phyloP scores from a whole-genome alignment of 768 basidiomycete species.

The Clitopilus hobsonii region DNA sequence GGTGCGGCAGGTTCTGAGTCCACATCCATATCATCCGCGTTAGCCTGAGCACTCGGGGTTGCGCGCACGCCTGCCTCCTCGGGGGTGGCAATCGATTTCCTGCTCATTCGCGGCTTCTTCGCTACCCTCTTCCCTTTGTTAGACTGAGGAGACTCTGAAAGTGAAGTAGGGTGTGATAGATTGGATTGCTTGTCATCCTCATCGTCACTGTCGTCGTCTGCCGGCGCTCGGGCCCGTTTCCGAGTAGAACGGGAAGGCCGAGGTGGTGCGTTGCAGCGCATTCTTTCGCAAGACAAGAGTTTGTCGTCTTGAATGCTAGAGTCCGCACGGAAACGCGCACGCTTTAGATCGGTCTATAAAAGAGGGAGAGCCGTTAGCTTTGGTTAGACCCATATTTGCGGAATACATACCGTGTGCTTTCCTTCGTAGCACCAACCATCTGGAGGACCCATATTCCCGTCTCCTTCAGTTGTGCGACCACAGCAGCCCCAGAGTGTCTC shows the following conservation, averaged over 20 bases:
- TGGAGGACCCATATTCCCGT: conserved; percentile 78
- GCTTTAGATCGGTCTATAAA: conserved; percentile 61
- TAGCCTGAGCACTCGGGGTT: neutral
- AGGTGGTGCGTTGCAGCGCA: conserved; percentile 49
- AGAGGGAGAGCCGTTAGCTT: conserved; percentile 3
- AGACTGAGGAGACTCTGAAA: conserved; percentile 12
- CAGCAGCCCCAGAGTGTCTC: conserved; percentile 73
- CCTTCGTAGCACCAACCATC: conserved; percentile 89
- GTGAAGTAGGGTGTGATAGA: conserved; percentile 8
- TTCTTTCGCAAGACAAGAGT: conserved; percentile 51
- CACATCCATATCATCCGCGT: conserved; percentile 13
- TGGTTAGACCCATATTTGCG: conserved; percentile 1
- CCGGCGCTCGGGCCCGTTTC: conserved; percentile 21
- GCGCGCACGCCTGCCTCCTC: conserved; percentile 5
- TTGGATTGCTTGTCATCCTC: conserved; percentile 8
- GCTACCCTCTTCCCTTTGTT: conserved; percentile 9
- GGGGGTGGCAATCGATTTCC: neutral
- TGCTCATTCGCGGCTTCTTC: conserved; percentile 14
- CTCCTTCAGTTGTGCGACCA: conserved; percentile 64
- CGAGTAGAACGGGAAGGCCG: conserved; percentile 20
- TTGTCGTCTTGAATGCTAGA: conserved; percentile 66
- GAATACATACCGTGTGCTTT: conserved; percentile 59
- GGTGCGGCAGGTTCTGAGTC: conserved; percentile 5
- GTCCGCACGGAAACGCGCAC: conserved; percentile 76
- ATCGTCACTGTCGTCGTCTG: conserved; percentile 11